A percentile compares a stretch with the other conserved stretches of the same genome.
phyloP scores from a whole-genome alignment of 805 yeast species.

The Sugiyamaella chiloensis region DNA sequence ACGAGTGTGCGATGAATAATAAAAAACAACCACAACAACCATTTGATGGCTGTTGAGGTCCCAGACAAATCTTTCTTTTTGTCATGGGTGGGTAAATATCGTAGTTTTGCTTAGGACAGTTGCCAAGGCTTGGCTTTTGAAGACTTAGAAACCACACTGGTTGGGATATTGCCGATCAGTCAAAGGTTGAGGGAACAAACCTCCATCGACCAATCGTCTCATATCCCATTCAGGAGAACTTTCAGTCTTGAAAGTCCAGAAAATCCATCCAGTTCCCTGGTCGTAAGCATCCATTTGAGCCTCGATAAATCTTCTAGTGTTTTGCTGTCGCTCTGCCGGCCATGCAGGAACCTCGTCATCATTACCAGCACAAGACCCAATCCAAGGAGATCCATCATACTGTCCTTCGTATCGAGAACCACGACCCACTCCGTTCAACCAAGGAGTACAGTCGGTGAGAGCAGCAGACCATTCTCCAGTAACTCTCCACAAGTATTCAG shows the following conservation, averaged over 20 bases:
- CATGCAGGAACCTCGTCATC: slow-evolving; percentile 52
- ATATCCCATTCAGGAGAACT: slow-evolving; percentile 82
- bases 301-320: slow-evolving; percentile 71
- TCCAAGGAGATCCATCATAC: slow-evolving; percentile 41
- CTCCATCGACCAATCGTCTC: slow-evolving; percentile 51
- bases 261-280: slow-evolving; percentile 76
- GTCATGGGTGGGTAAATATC: not conserved
- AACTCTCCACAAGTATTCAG: slow-evolving; percentile 68
- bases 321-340: slow-evolving; percentile 52
- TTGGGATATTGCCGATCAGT: slow-evolving; percentile 62
- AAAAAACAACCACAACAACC: too few species aligned
- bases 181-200: slow-evolving; percentile 80
- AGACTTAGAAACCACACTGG: slow-evolving; percentile 52
- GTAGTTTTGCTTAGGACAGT: not conserved
- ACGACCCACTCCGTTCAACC: slow-evolving; percentile 83
- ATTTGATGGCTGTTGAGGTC: not conserved
- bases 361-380: slow-evolving; percentile 61
- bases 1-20: too few species aligned
- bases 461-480: slow-evolving; percentile 93
- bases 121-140: too few species aligned
- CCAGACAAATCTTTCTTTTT: not conserved
- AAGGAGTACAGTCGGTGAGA: slow-evolving; percentile 81
- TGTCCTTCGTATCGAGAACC: slow-evolving; percentile 78
- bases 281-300: slow-evolving; percentile 88
- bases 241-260: slow-evolving; percentile 95